These are phyloP conservation scores for Dianthus caryophyllus DNA, from an alignment of 148 eudicot genomes.

Conservation along the genomic window DNA sequence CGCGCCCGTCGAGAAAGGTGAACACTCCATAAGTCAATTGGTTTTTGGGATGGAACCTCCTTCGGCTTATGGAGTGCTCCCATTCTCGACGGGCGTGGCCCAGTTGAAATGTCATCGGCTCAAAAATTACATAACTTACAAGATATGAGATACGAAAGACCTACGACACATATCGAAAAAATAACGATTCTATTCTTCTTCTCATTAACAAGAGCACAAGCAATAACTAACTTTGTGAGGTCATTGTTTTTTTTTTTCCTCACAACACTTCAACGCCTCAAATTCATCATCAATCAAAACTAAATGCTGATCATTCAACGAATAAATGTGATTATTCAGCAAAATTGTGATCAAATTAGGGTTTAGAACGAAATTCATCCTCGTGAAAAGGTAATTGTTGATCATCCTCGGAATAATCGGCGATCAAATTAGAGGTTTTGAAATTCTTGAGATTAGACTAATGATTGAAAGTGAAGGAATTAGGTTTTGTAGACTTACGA, in stretches of 20 bases:
- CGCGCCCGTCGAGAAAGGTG: too few relatives aligned
- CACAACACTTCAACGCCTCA: constrained; percentile 8
- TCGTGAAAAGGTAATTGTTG: background rate
- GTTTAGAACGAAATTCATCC: background rate
- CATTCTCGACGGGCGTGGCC: too few relatives aligned
- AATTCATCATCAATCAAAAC: background rate
- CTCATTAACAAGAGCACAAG: constrained; percentile 67
- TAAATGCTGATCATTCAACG: background rate
- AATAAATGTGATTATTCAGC: background rate
- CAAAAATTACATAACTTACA: constrained; percentile 41
- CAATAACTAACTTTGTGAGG: constrained; percentile 44
- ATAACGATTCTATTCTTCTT: constrained; percentile 76
- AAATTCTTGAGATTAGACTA: too few relatives aligned
- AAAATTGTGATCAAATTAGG: background rate
- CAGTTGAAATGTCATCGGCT: too few relatives aligned
- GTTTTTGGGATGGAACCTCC: too few relatives aligned
- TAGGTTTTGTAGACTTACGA: too few relatives aligned
- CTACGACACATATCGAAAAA: constrained; percentile 57
- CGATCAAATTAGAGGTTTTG: too few relatives aligned
- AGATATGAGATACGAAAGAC: constrained; percentile 86
- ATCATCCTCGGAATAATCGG: background rate
- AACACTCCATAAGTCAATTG: too few relatives aligned
- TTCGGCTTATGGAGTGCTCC: too few relatives aligned
- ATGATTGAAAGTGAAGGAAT: too few relatives aligned
- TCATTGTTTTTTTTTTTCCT: constrained; percentile 41